Conservation (phyloP, 257 asterid species). For the Henckelia pumila region DNA sequence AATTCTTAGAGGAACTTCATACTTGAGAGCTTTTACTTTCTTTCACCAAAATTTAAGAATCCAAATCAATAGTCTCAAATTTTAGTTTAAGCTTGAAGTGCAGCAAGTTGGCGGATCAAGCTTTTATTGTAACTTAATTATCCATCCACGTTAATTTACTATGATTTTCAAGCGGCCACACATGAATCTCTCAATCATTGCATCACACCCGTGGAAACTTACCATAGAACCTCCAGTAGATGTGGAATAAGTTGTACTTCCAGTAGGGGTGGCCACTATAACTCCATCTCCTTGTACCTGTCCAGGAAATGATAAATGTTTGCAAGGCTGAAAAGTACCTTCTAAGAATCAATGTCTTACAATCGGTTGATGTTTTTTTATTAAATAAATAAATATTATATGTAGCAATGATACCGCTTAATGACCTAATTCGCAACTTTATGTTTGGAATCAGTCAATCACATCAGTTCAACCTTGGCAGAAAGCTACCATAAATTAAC, state of each 20-base stretch:
- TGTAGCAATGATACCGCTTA: background rate
- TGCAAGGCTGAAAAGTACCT: slow-evolving; percentile 17
- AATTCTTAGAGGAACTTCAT: background rate
- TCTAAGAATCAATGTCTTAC: background rate
- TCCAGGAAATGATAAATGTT: slow-evolving; percentile 25
- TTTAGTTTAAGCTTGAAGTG: background rate
- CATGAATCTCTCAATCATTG: no score
- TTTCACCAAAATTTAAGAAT: slow-evolving; percentile 20
- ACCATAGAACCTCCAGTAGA: slow-evolving; percentile 99
- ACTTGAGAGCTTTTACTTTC: slow-evolving; percentile 3
- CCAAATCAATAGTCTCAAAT: background rate
- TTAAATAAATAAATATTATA: no score
- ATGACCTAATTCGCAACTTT: background rate
- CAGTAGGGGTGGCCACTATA: slow-evolving; percentile 97
- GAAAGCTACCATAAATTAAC: slow-evolving; percentile 5
- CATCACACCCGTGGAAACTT: no score
- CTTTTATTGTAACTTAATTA: no score
- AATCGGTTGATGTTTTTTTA: background rate
- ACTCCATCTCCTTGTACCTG: slow-evolving; percentile 99
- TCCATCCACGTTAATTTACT: no score
- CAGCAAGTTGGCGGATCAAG: background rate
- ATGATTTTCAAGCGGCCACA: no score
- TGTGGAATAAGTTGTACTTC: slow-evolving; percentile 98
- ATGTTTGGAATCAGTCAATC: background rate
- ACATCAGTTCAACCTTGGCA: background rate